Evolutionary conservation across 768 basidiomycete genomes (phyloP).

Genomic region (Phanerodontia chrysosporium): DNA sequence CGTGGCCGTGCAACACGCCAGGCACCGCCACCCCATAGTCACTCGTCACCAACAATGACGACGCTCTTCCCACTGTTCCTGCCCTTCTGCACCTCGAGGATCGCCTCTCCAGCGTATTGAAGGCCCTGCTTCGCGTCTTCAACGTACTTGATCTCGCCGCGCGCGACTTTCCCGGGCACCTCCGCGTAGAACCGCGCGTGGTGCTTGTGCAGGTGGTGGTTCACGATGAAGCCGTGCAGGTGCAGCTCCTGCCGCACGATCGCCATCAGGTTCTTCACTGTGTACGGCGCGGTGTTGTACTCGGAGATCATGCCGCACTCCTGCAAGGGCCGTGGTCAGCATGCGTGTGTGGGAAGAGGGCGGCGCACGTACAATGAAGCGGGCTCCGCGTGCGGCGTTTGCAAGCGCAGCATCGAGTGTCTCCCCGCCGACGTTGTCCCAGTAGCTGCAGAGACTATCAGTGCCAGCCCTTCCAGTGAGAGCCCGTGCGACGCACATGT

Average conservation of each 20-base stretch:
- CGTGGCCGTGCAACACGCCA: too few species aligned
- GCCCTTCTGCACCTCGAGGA: slow-evolving; percentile 32
- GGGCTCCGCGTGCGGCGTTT: slow-evolving; percentile 11
- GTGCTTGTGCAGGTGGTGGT: slow-evolving; percentile 21
- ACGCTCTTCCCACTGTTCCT: slow-evolving; percentile 33
- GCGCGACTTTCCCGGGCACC: slow-evolving; percentile 25
- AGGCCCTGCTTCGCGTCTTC: slow-evolving; percentile 31
- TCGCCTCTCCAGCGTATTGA: slow-evolving; percentile 30
- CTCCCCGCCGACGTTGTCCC: slow-evolving; percentile 28
- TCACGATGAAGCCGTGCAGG: slow-evolving; percentile 29
- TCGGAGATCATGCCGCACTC: slow-evolving; percentile 28
- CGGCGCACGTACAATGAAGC: slow-evolving; percentile 21
- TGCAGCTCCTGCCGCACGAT: slow-evolving; percentile 25
- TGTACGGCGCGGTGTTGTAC: slow-evolving; percentile 18
- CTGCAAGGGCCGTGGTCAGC: slow-evolving; percentile 8
- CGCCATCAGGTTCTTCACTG: slow-evolving; percentile 22
- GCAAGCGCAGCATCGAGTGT: slow-evolving; percentile 24
- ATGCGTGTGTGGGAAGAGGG: too few species aligned
- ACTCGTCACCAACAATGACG: slow-evolving; percentile 27
- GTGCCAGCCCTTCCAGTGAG: background rate
- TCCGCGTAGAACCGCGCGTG: slow-evolving; percentile 26
- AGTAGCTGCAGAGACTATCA: slow-evolving; percentile 19
- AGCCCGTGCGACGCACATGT: slow-evolving; percentile 33
- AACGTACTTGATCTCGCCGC: slow-evolving; percentile 33
- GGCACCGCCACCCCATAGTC: too few species aligned